phyloP scores from a whole-genome alignment of 441 rosid species.

The Pelargonium cotyledonis region DNA sequence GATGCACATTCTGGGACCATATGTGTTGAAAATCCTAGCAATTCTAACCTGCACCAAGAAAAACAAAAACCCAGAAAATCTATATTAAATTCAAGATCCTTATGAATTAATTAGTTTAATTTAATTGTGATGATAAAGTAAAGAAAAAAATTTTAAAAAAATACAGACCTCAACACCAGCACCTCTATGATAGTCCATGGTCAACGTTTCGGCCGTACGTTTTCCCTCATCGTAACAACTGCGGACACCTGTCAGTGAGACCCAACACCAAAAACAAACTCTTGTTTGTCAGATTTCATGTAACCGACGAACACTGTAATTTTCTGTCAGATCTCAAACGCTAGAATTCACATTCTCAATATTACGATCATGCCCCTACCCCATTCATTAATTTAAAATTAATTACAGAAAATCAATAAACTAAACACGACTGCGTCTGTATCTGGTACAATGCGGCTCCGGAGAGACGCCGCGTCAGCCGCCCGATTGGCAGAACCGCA shows the following conservation, averaged over 20 bases:
- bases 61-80: not conserved
- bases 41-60: slow-evolving; percentile 58
- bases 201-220: slow-evolving; percentile 87
- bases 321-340: too few relatives aligned
- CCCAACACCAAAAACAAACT: not conserved
- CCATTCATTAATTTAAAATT: too few relatives aligned
- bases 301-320: not conserved
- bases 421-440: not conserved
- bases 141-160: not conserved
- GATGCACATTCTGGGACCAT: slow-evolving; percentile 91
- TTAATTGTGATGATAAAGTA: not conserved
- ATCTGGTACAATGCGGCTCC: not conserved
- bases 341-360: too few relatives aligned
- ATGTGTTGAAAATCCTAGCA: slow-evolving; percentile 86
- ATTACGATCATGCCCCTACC: too few relatives aligned
- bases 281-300: slow-evolving; percentile 1
- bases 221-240: slow-evolving; percentile 96
- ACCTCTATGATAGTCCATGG: slow-evolving; percentile 70
- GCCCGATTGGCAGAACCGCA: slow-evolving; percentile 12
- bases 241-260: slow-evolving; percentile 60
- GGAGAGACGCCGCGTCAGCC: not conserved
- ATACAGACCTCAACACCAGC: too few relatives aligned
- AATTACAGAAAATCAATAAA: too few relatives aligned
- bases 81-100: not conserved
- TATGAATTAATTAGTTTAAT: not conserved